phyloP scores from a whole-genome alignment of 495 filamentous ascomycete genomes.

The Penicillium paradoxum region DNA sequence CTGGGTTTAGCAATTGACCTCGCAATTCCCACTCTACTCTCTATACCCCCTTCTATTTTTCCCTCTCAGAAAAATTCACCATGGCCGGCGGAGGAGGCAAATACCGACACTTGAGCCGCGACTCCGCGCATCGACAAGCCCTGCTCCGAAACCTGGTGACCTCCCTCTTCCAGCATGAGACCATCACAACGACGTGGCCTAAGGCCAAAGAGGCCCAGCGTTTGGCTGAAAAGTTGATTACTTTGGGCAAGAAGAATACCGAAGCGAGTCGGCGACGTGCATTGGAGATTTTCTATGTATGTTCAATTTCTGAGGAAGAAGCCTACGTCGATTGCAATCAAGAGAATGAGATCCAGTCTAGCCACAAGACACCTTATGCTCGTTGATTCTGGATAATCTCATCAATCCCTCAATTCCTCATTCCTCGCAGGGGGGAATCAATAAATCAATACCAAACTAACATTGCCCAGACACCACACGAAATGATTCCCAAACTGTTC shows the following conservation, averaged over 20 bases:
- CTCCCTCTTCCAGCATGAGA: slow-evolving; percentile 87
- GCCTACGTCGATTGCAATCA: background rate
- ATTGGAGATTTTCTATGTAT: slow-evolving; percentile 74
- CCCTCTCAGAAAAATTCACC: slow-evolving; percentile 10
- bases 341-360: background rate
- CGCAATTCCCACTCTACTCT: background rate
- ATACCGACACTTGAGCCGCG: slow-evolving; percentile 82
- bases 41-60: background rate
- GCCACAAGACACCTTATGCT: background rate
- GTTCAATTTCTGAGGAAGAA: slow-evolving; percentile 23
- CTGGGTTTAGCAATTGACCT: background rate
- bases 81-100: slow-evolving; percentile 85
- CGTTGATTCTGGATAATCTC: background rate
- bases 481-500: slow-evolving; percentile 81
- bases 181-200: slow-evolving; percentile 88
- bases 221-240: slow-evolving; percentile 89
- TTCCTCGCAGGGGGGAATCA: background rate
- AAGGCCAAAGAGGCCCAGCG: slow-evolving; percentile 97
- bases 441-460: slow-evolving; percentile 6
- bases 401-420: background rate
- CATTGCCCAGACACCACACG: slow-evolving; percentile 53
- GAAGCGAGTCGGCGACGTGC: slow-evolving; percentile 65
- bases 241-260: slow-evolving; percentile 85
- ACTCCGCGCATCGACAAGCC: slow-evolving; percentile 80
- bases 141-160: slow-evolving; percentile 95